These are phyloP conservation scores for Sugiyamaella chiloensis DNA, from an alignment of 805 yeast genomes.

Conservation along the genomic window DNA sequence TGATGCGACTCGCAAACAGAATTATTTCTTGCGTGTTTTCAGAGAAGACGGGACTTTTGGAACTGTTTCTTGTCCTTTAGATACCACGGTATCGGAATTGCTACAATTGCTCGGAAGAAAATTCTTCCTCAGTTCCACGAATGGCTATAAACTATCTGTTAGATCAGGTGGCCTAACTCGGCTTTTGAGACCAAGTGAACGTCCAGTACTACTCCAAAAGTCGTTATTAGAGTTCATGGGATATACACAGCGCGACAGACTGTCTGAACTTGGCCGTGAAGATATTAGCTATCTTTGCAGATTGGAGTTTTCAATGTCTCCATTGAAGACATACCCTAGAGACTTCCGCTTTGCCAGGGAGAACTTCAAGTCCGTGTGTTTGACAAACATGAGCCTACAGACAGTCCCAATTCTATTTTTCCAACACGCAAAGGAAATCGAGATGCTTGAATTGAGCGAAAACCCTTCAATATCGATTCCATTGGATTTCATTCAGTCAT, in stretches of 20 bases:
- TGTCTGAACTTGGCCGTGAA: constrained; percentile 76
- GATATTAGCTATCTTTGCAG: constrained; percentile 81
- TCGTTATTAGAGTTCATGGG: constrained; percentile 73
- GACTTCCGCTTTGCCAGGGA: constrained; percentile 57
- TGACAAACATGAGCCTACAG: constrained; percentile 69
- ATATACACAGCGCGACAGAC: constrained; percentile 69
- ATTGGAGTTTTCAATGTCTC: constrained; percentile 65
- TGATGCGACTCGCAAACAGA: constrained; percentile 11
- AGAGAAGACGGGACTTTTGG: constrained; percentile 82
- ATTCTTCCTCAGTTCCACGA: constrained; percentile 64
- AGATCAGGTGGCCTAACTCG: constrained; percentile 75
- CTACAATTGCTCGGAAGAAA: constrained; percentile 70
- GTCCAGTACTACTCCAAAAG: constrained; percentile 74
- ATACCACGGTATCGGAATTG: constrained; percentile 73
- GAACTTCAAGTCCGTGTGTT: constrained; percentile 69
- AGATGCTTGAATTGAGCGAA: constrained; percentile 74
- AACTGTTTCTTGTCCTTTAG: constrained; percentile 74
- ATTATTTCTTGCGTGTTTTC: constrained; percentile 59
- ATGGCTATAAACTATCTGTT: constrained; percentile 72
- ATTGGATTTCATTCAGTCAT: constrained; percentile 76
- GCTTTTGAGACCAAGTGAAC: constrained; percentile 66
- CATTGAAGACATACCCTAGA: constrained; percentile 58
- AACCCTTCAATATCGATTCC: constrained; percentile 86
- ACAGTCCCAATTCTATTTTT: constrained; percentile 82
- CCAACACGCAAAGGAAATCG: constrained; percentile 76